These are phyloP conservation scores for Boletus bicolor DNA, from an alignment of 768 basidiomycete genomes.

Conservation along the genomic window DNA sequence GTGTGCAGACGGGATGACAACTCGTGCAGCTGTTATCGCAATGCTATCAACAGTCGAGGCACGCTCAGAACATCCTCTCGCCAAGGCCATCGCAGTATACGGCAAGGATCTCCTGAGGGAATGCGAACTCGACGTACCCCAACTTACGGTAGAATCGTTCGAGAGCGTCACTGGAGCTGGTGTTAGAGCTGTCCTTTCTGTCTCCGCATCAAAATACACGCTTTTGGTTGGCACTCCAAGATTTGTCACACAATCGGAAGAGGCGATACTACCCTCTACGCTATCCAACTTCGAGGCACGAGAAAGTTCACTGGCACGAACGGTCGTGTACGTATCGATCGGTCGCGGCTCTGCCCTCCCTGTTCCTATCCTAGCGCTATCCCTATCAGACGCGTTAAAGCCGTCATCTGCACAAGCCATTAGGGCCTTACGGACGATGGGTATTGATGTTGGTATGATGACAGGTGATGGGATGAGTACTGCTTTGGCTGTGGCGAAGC, in stretches of 20 bases:
- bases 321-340: conserved; percentile 84
- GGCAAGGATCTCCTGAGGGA: conserved; percentile 61
- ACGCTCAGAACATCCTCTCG: conserved; percentile 93
- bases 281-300: conserved; percentile 63
- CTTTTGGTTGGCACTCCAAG: conserved; percentile 73
- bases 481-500: conserved; percentile 82
- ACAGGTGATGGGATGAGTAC: conserved; percentile 90
- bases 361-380: conserved; percentile 72
- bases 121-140: conserved; percentile 40
- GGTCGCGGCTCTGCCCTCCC: conserved; percentile 36
- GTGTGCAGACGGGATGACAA: conserved; percentile 63
- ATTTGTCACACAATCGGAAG: conserved; percentile 60
- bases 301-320: conserved; percentile 73
- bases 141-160: conserved; percentile 65
- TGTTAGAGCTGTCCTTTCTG: conserved; percentile 64
- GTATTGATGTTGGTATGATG: conserved; percentile 89
- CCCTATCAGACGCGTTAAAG: conserved; percentile 86
- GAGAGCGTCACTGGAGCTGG: conserved; percentile 90
- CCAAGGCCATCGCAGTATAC: conserved; percentile 85
- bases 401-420: conserved; percentile 82
- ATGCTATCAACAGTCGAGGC: conserved; percentile 87
- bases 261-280: conserved; percentile 52
- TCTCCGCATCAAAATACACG: conserved; percentile 51
- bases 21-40: conserved; percentile 60
- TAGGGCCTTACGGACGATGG: conserved; percentile 78